Base-by-base conservation (phyloP, 495 filamentous ascomycete genomes). In the Xylaria palmicola region DNA sequence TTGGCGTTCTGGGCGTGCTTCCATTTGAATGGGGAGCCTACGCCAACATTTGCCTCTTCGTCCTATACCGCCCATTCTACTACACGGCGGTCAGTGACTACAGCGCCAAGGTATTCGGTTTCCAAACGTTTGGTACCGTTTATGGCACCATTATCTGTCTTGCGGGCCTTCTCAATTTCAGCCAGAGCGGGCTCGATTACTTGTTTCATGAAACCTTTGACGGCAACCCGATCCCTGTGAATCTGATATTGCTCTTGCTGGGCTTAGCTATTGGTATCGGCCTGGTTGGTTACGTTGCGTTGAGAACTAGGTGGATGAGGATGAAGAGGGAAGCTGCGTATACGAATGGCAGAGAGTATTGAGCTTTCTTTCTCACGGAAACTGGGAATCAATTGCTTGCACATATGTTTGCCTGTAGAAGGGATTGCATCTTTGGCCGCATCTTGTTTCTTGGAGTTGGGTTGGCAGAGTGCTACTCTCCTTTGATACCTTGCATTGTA, bases 141-240 rank as follows among this genome's bases (percentile, higher is more conserved):
- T 97, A 98, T 71, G 94, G 94, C n/a, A 81, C 92, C 7, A 87
- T 97, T 56, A 97, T 97, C 60, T 97, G 91, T 68, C 70, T 94
- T 3, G 87, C 92, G 1, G 94, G 94, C 6, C 66, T 98, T 10
- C 81, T 93, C 50, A 97, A 96, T 72, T 93, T 98, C 65, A 84
- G 81, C 17, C 93, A 98, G 77, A 86, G 86, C 9, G 92, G 82
- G 0, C 76, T 98, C 27, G 94, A 97, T 72, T 86, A 86, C 56
- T 62, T 94, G 53, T 93, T 91, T 29, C 88, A 96, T 63, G 79
- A 81, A 47, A 77, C 76, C 1, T 97, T 93, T 71, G 47, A 77
- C 26, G 82, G 85, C 10, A 75, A 97, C 73, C 93, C 93, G 0
- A 74, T 88, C 0, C 91, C 91, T 1, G 89, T 96, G 0, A 96